These are phyloP conservation scores for grape (Vitis vinifera) DNA, from an alignment of 164 flowering plant genomes.

Conservation along the genomic window DNA sequence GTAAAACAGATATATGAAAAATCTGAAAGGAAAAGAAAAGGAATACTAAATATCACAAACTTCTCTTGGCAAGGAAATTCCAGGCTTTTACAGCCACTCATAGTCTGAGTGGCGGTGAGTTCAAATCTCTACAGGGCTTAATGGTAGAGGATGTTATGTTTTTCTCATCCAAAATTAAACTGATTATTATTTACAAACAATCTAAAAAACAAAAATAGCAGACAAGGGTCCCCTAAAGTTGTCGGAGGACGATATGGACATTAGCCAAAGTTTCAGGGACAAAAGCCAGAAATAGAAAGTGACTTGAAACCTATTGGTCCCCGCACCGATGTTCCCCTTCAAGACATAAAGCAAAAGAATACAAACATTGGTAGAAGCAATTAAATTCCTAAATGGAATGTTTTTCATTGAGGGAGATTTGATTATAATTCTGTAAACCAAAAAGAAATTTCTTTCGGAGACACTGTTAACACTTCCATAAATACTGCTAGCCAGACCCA, in stretches of 20 bases:
- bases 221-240: slow-evolving; percentile 46
- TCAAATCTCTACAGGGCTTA: slow-evolving; percentile 10
- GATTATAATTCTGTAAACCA: not conserved
- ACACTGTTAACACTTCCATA: not conserved
- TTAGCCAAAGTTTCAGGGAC: slow-evolving; percentile 35
- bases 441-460: not conserved
- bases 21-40: slow-evolving; percentile 4
- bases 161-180: slow-evolving; percentile 24
- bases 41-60: slow-evolving; percentile 18
- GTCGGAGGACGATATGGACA: slow-evolving; percentile 50
- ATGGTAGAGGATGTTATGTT: slow-evolving; percentile 28
- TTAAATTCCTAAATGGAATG: slow-evolving; percentile 19
- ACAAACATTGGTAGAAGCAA: slow-evolving; percentile 19
- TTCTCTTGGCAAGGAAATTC: slow-evolving; percentile 38
- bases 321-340: slow-evolving; percentile 21
- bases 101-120: slow-evolving; percentile 34
- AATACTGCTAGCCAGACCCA: not conserved
- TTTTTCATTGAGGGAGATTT: slow-evolving; percentile 13
- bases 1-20: slow-evolving; percentile 3
- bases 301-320: slow-evolving; percentile 52
- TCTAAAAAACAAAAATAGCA: slow-evolving; percentile 29
- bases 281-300: slow-evolving; percentile 39
- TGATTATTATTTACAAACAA: slow-evolving; percentile 20
- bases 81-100: slow-evolving; percentile 45
- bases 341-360: slow-evolving; percentile 26